Conservation (phyloP, 441 rosid genomes). For the Jatropha podagrica region DNA sequence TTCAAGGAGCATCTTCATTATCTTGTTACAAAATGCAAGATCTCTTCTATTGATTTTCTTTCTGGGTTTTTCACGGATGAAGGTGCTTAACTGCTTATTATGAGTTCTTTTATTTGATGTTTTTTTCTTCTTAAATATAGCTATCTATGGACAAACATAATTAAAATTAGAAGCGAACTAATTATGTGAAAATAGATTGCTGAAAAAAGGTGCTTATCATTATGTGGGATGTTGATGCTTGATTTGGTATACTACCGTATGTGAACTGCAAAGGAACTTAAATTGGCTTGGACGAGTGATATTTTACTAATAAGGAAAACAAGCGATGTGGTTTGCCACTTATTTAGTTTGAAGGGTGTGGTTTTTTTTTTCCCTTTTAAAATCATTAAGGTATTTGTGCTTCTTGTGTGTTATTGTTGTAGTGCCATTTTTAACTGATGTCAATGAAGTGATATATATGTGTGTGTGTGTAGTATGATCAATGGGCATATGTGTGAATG, state of each 20-base stretch:
- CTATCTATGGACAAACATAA: not conserved
- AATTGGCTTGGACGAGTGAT: not conserved
- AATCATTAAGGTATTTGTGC: not conserved
- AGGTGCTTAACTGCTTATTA: constrained; percentile 44
- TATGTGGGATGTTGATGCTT: not conserved
- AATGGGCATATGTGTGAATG: not conserved
- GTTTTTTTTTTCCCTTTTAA: not conserved
- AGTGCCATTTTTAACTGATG: not conserved
- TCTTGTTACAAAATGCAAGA: constrained; percentile 62
- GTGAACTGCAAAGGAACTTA: not conserved
- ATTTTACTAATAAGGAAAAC: not conserved
- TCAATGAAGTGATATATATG: not conserved
- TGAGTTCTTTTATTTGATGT: not conserved
- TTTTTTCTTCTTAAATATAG: not conserved
- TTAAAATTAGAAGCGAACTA: not conserved
- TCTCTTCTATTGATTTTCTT: constrained; percentile 67
- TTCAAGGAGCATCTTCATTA: constrained; percentile 69
- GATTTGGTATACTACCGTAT: not conserved
- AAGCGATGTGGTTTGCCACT: not conserved
- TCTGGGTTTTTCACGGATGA: constrained; percentile 62
- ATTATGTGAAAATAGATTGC: not conserved
- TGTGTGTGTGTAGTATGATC: not conserved
- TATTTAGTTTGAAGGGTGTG: not conserved
- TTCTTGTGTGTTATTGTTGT: not conserved
- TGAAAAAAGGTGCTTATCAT: not conserved